Evolutionary conservation across 768 basidiomycete genomes (phyloP).

Genomic region (Leccinum aurantiacum): DNA sequence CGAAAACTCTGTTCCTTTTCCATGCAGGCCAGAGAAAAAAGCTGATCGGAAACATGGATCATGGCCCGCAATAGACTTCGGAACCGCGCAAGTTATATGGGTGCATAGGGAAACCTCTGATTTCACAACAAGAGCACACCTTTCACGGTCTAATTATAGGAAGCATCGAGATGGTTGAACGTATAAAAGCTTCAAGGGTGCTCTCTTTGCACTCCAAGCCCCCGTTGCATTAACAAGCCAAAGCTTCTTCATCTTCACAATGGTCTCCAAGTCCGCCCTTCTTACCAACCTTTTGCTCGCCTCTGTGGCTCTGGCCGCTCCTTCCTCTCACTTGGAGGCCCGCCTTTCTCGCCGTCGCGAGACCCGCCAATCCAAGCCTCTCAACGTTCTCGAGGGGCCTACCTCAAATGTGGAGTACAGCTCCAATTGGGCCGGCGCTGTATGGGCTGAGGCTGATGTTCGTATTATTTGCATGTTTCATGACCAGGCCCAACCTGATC

Average conservation of each 20-base stretch:
- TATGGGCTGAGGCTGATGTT: constrained; percentile 12
- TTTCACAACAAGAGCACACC: background rate
- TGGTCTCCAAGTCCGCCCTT: constrained; percentile 21
- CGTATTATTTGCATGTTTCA: background rate
- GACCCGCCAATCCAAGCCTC: constrained; percentile 14
- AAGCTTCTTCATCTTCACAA: background rate
- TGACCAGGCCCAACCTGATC: background rate
- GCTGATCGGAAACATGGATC: background rate
- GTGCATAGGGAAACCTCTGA: background rate
- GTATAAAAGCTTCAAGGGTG: constrained; percentile 14
- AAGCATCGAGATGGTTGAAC: background rate
- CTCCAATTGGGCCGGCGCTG: constrained; percentile 24
- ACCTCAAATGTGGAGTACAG: constrained; percentile 12
- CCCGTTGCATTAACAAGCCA: background rate
- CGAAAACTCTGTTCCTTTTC: background rate
- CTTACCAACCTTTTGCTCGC: constrained; percentile 21
- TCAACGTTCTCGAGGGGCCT: constrained; percentile 1
- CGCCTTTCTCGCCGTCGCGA: constrained; percentile 18
- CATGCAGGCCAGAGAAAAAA: background rate
- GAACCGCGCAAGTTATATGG: background rate
- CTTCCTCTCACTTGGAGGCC: constrained; percentile 16
- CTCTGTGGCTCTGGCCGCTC: constrained; percentile 15
- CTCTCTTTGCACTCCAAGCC: background rate
- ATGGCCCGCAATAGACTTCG: background rate
- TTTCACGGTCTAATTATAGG: background rate